Evolutionary conservation across 768 basidiomycete genomes (phyloP), one percentile per base, ranked within the genome.

Genomic region (Pleurotus sapidus): DNA sequence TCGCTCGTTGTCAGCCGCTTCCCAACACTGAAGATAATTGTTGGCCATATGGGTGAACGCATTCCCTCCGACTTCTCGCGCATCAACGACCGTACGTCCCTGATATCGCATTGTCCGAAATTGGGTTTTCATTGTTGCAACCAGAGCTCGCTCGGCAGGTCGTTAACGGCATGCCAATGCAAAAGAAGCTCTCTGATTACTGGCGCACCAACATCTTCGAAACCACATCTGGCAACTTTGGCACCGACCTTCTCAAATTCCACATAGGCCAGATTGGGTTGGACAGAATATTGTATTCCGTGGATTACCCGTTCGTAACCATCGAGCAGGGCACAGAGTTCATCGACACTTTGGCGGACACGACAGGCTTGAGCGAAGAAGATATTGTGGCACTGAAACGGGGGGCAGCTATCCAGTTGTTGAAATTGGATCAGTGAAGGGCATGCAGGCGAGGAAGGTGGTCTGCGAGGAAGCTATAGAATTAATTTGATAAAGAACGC

Each of bases 21-120:
- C 56, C 76, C 77, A 0, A 67, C 70, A 12, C 55, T 74, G 25
- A 72, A 73, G 38, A 64, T 77, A 11, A 76, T 78, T 17, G 72
- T 77, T 17, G 77, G 75, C 1, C 77, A 78, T 63, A 59, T 78
- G 20, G 76, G 76, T 6, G 76, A 77, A 59, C 68, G 76, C 14
- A 68, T 77, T 24, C 70, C 76, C 0, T 78, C 76, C 7, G 76
- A 78, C 57, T 64, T 78, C 1, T 61, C 67, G 53, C 69, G 77
- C 15, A 75, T 75, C 23, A 72, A 78, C 46, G 67, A 71, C 30
- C 72, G 75, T 77, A 50, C 43, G 71, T 64, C 14, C 46, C 37
- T 40, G 20, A 5, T 34, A 9, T 49, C 5, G 43, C 46, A 3
- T 2, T 18, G 43, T 20, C 37, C 5, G 23, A 18, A 14, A 55